Base-by-base conservation (phyloP, 2,329 filamentous ascomycete species). In the Fusarium clavum region DNA sequence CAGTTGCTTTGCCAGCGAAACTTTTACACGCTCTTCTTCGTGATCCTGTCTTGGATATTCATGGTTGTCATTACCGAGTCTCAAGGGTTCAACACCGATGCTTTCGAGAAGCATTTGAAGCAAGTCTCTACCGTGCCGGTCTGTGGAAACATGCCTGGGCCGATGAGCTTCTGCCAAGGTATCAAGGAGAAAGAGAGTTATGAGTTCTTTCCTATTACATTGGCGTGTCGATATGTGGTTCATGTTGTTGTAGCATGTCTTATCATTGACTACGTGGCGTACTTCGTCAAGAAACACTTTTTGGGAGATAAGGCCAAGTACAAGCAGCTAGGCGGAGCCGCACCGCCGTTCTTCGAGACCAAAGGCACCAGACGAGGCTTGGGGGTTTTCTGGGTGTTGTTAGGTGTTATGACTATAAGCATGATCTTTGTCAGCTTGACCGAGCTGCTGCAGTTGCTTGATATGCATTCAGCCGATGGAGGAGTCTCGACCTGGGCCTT, bases 151-250 rank as follows among this genome's bases (percentile, higher is more conserved):
- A 61, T 40, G 20, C 59, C 59, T 11, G 56, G 59, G 0, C 56
- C 46, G 0, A 62, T 62, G 59, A 61, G 46, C 5, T 62, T 61
- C 8, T 62, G 59, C 0, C 46, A 61, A 9, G 43, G 56, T 20
- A 60, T 60, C 13, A 61, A 61, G 8, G 38, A 51, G 6, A 61
- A 43, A 13, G 13, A 25, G 4, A 45, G 24, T 9, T 62, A 62
- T 0, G 59, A 52, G 8, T 61, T 62, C 25, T 61, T 62, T 10
- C 4, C 14, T 1, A 4, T 38, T 0, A 62, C 59, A 0, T 12
- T 62, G 2, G 18, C 30, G 3, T 25, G 20, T 16, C 20, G 38
- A 11, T 45, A 40, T 46, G 8, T 20, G 7, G 30, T 44, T 3
- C 59, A 61, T 8, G 22, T 52, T 1, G 32, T 61, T 4, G 9